Evolutionary conservation across 352 stramenopile species (phyloP).

Genomic region (Phytophthora europaea): DNA sequence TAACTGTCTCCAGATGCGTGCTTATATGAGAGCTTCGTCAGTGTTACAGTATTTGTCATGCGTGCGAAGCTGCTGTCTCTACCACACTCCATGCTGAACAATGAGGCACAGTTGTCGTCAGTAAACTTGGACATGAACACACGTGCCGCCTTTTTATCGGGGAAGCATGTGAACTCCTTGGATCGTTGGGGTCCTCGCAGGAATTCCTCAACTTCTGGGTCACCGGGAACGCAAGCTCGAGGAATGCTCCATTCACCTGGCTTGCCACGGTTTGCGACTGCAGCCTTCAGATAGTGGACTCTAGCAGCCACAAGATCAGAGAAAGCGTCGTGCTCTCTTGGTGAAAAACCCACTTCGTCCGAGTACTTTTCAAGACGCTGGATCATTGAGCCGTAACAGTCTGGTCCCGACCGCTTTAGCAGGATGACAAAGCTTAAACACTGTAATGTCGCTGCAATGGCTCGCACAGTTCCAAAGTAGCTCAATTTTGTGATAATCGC

Average conservation of each 20-base stretch:
- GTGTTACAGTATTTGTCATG: background rate
- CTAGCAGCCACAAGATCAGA: background rate
- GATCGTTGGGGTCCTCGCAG: background rate
- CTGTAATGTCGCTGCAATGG: background rate
- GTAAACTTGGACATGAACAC: background rate
- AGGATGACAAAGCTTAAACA: background rate
- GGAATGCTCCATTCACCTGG: background rate
- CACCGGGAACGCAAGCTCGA: background rate
- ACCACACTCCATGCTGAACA: background rate
- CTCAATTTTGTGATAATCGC: background rate
- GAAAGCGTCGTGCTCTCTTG: background rate
- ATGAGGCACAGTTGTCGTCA: background rate
- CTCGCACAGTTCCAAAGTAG: background rate
- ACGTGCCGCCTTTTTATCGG: background rate
- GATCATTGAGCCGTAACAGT: background rate
- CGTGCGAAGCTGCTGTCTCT: background rate
- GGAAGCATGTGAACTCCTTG: background rate
- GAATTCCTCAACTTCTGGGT: background rate
- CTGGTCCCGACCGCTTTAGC: background rate
- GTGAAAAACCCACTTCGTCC: background rate
- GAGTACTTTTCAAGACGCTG: background rate
- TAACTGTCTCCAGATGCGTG: background rate
- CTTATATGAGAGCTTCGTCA: background rate
- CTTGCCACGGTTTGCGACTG: background rate
- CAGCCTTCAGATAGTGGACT: background rate